Conservation (phyloP, 257 asterid genomes). For the Nicotiana tabacum region DNA sequence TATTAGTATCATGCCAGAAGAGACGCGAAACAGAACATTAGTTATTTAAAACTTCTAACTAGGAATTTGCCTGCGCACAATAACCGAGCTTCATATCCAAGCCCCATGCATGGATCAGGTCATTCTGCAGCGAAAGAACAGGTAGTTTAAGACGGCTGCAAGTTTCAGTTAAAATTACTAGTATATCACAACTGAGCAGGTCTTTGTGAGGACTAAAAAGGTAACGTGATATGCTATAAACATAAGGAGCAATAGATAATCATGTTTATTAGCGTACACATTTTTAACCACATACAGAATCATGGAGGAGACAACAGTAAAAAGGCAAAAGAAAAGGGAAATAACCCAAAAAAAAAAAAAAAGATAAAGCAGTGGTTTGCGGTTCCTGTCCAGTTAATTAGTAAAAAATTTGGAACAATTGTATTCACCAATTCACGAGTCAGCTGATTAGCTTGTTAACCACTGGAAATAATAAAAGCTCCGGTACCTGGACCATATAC, state of each 20-base stretch:
- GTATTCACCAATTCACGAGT: background rate
- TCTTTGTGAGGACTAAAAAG: background rate
- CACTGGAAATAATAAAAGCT: background rate
- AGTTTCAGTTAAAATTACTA: background rate
- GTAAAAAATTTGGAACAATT: background rate
- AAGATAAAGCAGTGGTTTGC: background rate
- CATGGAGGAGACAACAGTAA: background rate
- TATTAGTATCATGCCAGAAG: conserved; percentile 8
- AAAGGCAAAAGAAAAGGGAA: background rate
- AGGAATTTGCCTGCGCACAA: conserved; percentile 76
- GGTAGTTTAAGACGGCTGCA: background rate
- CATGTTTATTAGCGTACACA: background rate
- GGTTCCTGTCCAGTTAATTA: background rate
- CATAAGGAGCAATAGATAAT: background rate
- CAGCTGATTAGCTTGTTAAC: background rate
- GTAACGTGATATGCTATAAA: background rate
- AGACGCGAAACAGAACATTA: background rate
- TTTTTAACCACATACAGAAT: background rate
- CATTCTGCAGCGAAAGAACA: conserved; percentile 47
- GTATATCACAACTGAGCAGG: background rate
- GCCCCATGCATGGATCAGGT: conserved; percentile 98
- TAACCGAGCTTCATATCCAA: conserved; percentile 88
- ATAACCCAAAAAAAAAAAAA: too few relatives aligned
- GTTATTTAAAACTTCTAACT: background rate
- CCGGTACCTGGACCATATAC: conserved; percentile 81